Evolutionary conservation across 176 grass and related monocot genomes (phyloP).

Genomic region (Musa acuminata): DNA sequence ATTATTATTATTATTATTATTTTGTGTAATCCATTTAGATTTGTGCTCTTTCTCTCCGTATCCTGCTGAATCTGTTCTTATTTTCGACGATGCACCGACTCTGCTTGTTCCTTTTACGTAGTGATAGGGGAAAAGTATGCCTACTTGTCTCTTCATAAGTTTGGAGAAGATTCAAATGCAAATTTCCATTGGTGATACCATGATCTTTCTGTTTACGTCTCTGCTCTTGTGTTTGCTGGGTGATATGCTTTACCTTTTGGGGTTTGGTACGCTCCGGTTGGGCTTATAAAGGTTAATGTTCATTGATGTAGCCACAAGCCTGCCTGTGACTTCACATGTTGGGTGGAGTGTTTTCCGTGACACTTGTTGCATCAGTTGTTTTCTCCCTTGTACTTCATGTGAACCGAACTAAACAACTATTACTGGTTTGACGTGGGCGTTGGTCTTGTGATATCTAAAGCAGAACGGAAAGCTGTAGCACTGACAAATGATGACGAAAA

Average conservation of each 20-base stretch:
- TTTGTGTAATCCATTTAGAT: neutral
- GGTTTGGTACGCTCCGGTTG: neutral
- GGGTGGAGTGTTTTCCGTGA: conserved; percentile 46
- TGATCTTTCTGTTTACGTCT: neutral
- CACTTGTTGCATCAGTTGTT: conserved; percentile 34
- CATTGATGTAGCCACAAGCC: conserved; percentile 43
- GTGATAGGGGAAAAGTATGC: no score
- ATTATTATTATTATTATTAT: no score
- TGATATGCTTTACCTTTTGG: neutral
- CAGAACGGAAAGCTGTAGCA: neutral
- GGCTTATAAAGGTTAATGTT: conserved; percentile 25
- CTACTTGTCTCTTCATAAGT: neutral
- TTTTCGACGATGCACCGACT: neutral
- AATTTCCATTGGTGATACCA: neutral
- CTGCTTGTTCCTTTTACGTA: neutral
- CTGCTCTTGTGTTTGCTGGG: neutral
- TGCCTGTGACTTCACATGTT: conserved; percentile 35
- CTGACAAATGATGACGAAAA: neutral
- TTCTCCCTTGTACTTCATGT: conserved; percentile 65
- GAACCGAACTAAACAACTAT: conserved; percentile 49
- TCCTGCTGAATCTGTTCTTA: no score
- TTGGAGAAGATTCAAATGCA: neutral
- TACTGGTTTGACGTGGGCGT: conserved; percentile 10
- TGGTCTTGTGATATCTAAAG: neutral
- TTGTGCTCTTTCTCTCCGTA: neutral